Evolutionary conservation across 2,329 filamentous ascomycete species (phyloP).

Genomic region (Berkeleyomyces rouxiae): DNA sequence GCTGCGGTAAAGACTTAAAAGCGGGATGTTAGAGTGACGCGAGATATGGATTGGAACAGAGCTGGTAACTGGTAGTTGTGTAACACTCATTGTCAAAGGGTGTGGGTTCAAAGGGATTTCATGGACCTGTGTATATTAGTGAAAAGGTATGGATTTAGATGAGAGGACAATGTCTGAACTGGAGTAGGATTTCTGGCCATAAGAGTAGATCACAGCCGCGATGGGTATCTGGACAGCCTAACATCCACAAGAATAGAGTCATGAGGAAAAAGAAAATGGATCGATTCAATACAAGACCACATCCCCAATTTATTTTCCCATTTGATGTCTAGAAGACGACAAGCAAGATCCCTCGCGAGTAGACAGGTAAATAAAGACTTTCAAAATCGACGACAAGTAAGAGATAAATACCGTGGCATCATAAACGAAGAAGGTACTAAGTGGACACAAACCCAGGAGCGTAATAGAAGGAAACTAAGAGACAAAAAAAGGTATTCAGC

Average conservation of each 20-base stretch:
- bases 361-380: no score
- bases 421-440: neutral
- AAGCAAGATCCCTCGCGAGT: no score
- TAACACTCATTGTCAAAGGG: neutral
- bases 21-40: neutral
- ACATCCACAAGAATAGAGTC: neutral
- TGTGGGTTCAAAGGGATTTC: neutral
- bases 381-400: neutral
- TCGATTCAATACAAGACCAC: neutral
- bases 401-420: neutral
- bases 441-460: neutral
- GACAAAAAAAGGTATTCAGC: neutral
- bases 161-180: neutral
- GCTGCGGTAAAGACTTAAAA: constrained; percentile 2
- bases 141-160: neutral
- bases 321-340: no score
- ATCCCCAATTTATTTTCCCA: no score
- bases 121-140: neutral
- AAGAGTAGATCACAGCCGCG: neutral
- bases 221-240: neutral
- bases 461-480: neutral
- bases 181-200: neutral
- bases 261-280: neutral
- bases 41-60: neutral
- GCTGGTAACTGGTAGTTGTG: neutral